phyloP scores from a whole-genome alignment of 1,284 basidiomycete genomes.

The Gomphus sp. region DNA sequence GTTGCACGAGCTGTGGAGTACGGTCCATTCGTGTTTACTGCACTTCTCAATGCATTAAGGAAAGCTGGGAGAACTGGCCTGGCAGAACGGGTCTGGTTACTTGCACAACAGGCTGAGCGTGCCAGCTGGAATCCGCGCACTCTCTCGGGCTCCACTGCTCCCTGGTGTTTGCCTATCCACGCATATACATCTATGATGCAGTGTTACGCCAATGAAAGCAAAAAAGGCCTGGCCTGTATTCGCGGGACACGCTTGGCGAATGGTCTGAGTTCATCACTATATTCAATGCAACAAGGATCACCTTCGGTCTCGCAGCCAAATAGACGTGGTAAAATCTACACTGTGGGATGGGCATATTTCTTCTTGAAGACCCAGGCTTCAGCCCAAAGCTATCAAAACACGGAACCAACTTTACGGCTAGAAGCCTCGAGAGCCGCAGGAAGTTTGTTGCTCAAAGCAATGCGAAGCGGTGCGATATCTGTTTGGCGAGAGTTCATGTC shows the following conservation, averaged over 20 bases:
- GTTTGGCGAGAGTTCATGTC: neutral
- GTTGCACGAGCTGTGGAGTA: slow-evolving; percentile 35
- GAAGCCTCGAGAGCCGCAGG: slow-evolving; percentile 22
- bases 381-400: slow-evolving; percentile 11
- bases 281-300: neutral
- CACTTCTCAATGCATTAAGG: slow-evolving; percentile 48
- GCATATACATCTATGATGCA: slow-evolving; percentile 68
- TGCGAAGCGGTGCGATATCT: slow-evolving; percentile 15
- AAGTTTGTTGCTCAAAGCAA: slow-evolving; percentile 25
- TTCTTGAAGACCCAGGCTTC: slow-evolving; percentile 11
- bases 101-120: slow-evolving; percentile 47
- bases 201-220: slow-evolving; percentile 34
- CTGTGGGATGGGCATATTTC: slow-evolving; percentile 30
- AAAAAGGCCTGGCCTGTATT: slow-evolving; percentile 12
- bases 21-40: slow-evolving; percentile 51
- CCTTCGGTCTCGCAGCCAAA: neutral
- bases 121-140: slow-evolving; percentile 32
- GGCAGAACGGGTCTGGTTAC: slow-evolving; percentile 54
- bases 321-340: slow-evolving; percentile 13
- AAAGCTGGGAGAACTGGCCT: slow-evolving; percentile 47
- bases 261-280: neutral
- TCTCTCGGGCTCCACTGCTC: slow-evolving; percentile 15
- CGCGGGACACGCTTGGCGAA: neutral
- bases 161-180: slow-evolving; percentile 53
- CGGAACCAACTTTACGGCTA: slow-evolving; percentile 18